Base-by-base conservation (phyloP, 2,329 filamentous ascomycete species). In the Sphaerostilbella broomeana region DNA sequence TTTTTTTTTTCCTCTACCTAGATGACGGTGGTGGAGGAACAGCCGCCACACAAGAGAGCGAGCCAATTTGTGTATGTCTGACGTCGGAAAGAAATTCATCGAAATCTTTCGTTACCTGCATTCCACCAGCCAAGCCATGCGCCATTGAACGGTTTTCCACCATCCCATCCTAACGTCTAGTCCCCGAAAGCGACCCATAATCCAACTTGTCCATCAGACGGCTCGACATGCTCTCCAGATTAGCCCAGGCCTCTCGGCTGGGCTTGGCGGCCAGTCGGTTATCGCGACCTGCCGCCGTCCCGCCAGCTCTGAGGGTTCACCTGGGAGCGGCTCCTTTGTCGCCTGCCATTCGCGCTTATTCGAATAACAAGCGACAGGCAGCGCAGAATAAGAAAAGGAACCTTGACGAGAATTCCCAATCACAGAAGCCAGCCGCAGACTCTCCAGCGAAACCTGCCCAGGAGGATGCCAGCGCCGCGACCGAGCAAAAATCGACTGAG, bases 201-300 rank as follows among this genome's bases (percentile, higher is more conserved):
- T 30, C 18, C 17, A 26, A 12, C 25, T n/a, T 28, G 18, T 21
- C 8, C 34, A 6, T 15, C 33, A 26, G 13, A 28, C 24, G 30
- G 44, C 39, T 52, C 53, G 47, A 55, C 59, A 75, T 75, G 48
- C 46, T 69, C 54, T 59, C 56, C 19, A 48, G 54, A 55, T 48
- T 58, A 48, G 57, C 54, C 47, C 53, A 53, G 46, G 54, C 56
- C 42, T 52, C 58, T 42, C 51, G 57, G 47, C 50, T 61, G 51
- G 59, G 55, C 50, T 50, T 55, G 51, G 48, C 51, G 43, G 50
- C 54, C 33, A 50, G 54, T 38, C 55, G 52, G 32, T 44, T 56
- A 30, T 48, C 57, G 33, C 50, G 48, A 35, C 51, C 52, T 19
- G 49, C 50, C 38, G 46, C 50, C 38, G 41, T 51, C 20, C 50